Evolutionary conservation across 202 grass and related monocot species (phyloP), one percentile per base, ranked within the genome.

Genomic region (Saccharum hybrid): DNA sequence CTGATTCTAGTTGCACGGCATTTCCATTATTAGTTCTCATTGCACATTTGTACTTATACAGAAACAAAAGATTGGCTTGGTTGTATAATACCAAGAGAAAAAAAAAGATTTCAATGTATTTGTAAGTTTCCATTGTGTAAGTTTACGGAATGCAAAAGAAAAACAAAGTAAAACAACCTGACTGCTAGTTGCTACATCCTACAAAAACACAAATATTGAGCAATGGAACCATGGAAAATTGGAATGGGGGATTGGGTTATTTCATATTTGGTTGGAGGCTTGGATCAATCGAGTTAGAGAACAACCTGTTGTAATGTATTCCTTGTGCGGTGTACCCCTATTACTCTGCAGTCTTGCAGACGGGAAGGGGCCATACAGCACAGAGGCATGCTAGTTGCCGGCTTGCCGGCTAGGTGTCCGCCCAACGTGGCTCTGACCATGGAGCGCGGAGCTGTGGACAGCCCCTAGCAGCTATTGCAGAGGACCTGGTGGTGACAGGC

Each of bases 221-320:
- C 54, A 23, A 60, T 60, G 56, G 56, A 60, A 60, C 52, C 18
- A 56, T 60, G 56, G n/a, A 60, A 22, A 60, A 60, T 60, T 60
- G n/a, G 21, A 60, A 23, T 0, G 8, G 9, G n/a, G 10, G 21
- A 60, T 60, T 60, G n/a, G 9, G 3, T 60, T 60, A 23, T 60
- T 59, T 60, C 56, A 60, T 60, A 60, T 23, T 23, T 60, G 56
- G 56, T 23, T 60, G 56, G 56, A 60, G 21, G 56, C 56, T 23
- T 60, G 56, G 56, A 60, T 23, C n/a, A 23, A 60, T 22, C 3
- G 21, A 23, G 23, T 60, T 60, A 23, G 54, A 59, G 54, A 59
- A 59, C 54, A 59, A 59, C 54, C 54, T 59, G 54, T 4, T 59
- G 54, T 59, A 59, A 22, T 22, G 8, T 23, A 60, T 60, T 60